Percentiles rank a stretch among this genome's conserved stretches.
phyloP scores from a whole-genome alignment of 192 early-diverging fungal species.

The Spizellomyces sp. region DNA sequence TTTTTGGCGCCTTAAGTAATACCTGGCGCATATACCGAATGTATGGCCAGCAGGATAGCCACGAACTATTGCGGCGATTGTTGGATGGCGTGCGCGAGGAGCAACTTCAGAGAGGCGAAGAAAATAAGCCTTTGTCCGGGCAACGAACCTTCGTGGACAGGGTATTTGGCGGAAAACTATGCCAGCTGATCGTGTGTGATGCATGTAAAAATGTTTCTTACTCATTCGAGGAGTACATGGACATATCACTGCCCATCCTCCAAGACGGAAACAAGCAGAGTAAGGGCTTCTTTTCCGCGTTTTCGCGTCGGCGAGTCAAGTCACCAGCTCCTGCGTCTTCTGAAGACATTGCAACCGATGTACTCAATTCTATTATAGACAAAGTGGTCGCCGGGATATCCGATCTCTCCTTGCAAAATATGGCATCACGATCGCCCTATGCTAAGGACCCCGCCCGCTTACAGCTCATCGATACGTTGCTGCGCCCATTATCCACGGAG shows the following conservation, averaged over 20 bases:
- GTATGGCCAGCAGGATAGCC: conserved; percentile 70
- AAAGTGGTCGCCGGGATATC: neutral
- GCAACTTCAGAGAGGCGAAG: conserved; percentile 30
- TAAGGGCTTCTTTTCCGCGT: conserved; percentile 6
- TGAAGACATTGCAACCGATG: neutral
- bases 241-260: conserved; percentile 59
- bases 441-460: neutral
- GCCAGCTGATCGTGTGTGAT: conserved; percentile 69
- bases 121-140: neutral
- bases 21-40: conserved; percentile 62
- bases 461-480: conserved; percentile 24
- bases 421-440: neutral
- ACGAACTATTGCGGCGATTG: conserved; percentile 69
- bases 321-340: conserved; percentile 9
- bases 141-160: conserved; percentile 51
- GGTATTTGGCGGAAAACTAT: conserved; percentile 69
- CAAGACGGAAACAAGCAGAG: conserved; percentile 29
- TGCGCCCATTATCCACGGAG: conserved; percentile 5
- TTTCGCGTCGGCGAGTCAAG: conserved; percentile 5
- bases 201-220: conserved; percentile 58
- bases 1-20: conserved; percentile 60
- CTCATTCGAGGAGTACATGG: conserved; percentile 64
- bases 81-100: conserved; percentile 66
- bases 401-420: neutral
- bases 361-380: neutral